Evolutionary conservation across 768 basidiomycete genomes (phyloP).

Genomic region (Pleurotus giganteus): DNA sequence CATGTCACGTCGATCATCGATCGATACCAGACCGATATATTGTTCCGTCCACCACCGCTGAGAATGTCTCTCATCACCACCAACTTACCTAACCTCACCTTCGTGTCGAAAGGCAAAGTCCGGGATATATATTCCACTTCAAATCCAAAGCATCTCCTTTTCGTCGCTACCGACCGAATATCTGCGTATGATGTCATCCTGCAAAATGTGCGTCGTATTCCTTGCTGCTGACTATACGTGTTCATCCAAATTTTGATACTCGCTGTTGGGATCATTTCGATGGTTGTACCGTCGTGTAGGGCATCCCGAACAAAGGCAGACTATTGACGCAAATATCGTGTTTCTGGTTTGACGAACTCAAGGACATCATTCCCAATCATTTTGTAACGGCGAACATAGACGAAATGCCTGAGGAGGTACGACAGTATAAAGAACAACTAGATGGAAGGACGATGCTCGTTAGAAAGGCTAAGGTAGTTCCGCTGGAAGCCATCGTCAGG

Average conservation of each 20-base stretch:
- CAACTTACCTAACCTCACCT: conserved; percentile 56
- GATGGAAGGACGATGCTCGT: conserved; percentile 91
- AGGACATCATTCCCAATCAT: conserved; percentile 83
- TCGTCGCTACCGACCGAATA: conserved; percentile 94
- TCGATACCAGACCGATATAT: not conserved
- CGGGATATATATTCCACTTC: conserved; percentile 88
- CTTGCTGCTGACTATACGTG: not conserved
- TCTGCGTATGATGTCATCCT: conserved; percentile 97
- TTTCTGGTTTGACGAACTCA: conserved; percentile 92
- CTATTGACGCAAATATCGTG: conserved; percentile 87
- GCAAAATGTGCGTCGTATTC: conserved; percentile 67
- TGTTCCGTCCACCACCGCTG: not conserved
- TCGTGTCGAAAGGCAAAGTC: conserved; percentile 92
- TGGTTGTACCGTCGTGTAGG: conserved; percentile 53
- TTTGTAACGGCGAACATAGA: conserved; percentile 75
- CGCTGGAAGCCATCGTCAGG: conserved; percentile 92
- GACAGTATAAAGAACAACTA: conserved; percentile 71
- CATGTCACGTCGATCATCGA: not conserved
- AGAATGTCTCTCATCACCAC: conserved; percentile 46
- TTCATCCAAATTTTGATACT: not conserved
- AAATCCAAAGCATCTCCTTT: conserved; percentile 72
- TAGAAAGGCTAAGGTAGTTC: conserved; percentile 81
- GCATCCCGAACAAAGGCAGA: conserved; percentile 91
- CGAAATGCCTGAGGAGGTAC: conserved; percentile 80
- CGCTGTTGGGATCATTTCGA: not conserved